Percentiles rank a stretch among this genome's conserved stretches.
These are phyloP conservation scores for Ascochyta koolunga DNA, from an alignment of 2,329 filamentous ascomycete species.

Conservation along the genomic window DNA sequence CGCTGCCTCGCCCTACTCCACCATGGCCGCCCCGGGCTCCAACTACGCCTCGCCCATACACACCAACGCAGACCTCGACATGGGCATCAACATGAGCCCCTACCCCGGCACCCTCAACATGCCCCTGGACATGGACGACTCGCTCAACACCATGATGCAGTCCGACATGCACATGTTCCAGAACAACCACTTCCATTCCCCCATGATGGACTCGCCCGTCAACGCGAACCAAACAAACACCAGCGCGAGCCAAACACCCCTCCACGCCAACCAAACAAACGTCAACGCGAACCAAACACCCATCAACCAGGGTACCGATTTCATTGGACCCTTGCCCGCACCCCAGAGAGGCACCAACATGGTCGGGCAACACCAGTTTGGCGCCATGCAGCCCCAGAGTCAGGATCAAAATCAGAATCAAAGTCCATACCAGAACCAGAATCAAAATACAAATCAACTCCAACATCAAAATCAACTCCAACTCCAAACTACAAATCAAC, in stretches of 20 bases:
- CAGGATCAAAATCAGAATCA: background rate
- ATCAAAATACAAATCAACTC: too few species aligned
- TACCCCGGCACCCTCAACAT: conserved; percentile 51
- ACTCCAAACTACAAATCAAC: conserved; percentile 22
- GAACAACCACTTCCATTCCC: conserved; percentile 46
- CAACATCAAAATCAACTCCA: conserved; percentile 21
- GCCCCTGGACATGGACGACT: conserved; percentile 52
- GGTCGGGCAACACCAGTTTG: conserved; percentile 10
- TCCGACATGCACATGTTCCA: conserved; percentile 50
- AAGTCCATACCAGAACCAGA: too few species aligned
- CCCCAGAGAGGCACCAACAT: conserved; percentile 37
- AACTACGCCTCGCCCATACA: conserved; percentile 54
- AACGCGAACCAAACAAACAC: conserved; percentile 20
- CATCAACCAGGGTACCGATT: conserved; percentile 27
- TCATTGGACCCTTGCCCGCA: conserved; percentile 39
- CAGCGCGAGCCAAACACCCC: background rate
- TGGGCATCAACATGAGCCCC: conserved; percentile 55
- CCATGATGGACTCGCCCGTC: conserved; percentile 51
- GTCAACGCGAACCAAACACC: background rate
- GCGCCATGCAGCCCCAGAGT: background rate
- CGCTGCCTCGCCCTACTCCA: conserved; percentile 42
- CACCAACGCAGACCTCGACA: conserved; percentile 45
- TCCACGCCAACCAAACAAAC: background rate
- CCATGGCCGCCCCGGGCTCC: conserved; percentile 48
- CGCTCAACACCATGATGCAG: conserved; percentile 46